These are phyloP conservation scores for Curvularia hawaiiensis DNA, from an alignment of 2,329 filamentous ascomycete species.

Conservation along the genomic window DNA sequence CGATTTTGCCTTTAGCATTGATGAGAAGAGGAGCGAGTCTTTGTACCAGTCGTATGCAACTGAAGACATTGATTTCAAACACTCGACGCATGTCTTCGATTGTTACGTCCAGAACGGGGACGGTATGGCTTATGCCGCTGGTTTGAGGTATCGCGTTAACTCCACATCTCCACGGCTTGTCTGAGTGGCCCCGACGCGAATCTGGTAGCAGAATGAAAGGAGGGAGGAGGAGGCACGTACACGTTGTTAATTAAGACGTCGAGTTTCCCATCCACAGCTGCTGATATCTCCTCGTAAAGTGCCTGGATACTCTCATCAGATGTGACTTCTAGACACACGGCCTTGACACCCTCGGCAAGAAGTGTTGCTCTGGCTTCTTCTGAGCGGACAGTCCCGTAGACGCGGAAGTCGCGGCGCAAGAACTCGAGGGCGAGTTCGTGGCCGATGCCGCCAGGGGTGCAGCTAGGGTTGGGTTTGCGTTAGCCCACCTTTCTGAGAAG, in stretches of 20 bases:
- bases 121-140: background rate
- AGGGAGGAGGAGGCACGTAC: background rate
- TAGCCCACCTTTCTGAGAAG: too few species aligned
- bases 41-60: background rate
- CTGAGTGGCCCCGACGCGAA: too few species aligned
- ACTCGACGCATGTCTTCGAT: background rate
- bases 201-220: too few species aligned
- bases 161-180: too few species aligned
- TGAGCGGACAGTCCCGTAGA: background rate
- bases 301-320: background rate
- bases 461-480: background rate
- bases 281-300: background rate
- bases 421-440: slow-evolving; percentile 2
- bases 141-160: too few species aligned
- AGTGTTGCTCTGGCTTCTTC: background rate
- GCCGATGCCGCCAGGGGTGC: background rate
- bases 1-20: background rate
- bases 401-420: background rate
- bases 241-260: background rate
- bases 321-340: background rate
- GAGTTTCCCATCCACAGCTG: background rate
- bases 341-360: background rate
- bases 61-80: background rate
- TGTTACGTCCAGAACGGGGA: background rate
- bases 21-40: background rate